A percentile compares a stretch with the other conserved stretches of the same genome.
Evolutionary conservation across 192 early-diverging fungal genomes (phyloP).

Genomic region (Dissophora globulifera): DNA sequence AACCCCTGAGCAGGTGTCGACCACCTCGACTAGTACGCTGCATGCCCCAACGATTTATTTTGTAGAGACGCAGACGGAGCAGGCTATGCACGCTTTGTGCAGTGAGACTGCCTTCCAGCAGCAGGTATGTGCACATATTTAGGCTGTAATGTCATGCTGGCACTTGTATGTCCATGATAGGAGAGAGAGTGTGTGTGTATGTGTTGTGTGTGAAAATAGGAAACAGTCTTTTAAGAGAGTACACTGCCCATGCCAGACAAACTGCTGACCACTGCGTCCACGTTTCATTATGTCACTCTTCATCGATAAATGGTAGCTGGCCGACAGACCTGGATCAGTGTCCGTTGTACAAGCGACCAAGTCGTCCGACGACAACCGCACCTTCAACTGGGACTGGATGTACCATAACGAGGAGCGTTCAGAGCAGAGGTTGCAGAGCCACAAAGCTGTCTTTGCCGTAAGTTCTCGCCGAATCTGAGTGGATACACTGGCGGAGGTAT

Average conservation of each 20-base stretch:
- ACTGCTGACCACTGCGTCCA: too few relatives aligned
- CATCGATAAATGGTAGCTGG: not conserved
- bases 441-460: constrained; percentile 44
- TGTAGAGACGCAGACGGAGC: constrained; percentile 28
- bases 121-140: too few relatives aligned
- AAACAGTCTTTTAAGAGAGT: too few relatives aligned
- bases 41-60: constrained; percentile 30
- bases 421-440: constrained; percentile 2
- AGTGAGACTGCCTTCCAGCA: constrained; percentile 19
- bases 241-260: too few relatives aligned
- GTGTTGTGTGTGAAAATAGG: too few relatives aligned
- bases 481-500: not conserved
- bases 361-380: not conserved
- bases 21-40: too few relatives aligned
- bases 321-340: constrained; percentile 14
- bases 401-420: not conserved
- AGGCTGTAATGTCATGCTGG: too few relatives aligned
- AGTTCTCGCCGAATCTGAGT: not conserved
- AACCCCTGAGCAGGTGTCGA: constrained; percentile 6
- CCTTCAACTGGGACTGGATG: constrained; percentile 21
- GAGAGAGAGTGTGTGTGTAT: too few relatives aligned
- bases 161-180: too few relatives aligned
- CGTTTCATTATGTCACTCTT: not conserved
- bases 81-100: constrained; percentile 22
- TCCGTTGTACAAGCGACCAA: not conserved